Conservation (phyloP, 805 yeast genomes). For the Candida namnaoensis region DNA sequence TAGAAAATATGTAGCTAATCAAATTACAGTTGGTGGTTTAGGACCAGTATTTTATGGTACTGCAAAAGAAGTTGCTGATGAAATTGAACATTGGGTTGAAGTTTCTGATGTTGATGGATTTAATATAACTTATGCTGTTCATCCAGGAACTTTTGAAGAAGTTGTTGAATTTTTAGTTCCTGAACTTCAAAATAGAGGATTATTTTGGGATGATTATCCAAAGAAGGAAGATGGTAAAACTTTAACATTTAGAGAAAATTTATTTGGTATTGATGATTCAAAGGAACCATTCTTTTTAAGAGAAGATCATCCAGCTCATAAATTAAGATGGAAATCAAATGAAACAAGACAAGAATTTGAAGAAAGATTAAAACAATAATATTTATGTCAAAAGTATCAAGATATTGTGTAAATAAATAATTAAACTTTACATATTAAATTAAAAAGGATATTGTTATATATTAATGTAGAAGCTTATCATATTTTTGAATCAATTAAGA, state of each 20-base stretch:
- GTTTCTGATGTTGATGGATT: slow-evolving; percentile 34
- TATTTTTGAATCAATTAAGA: too few species aligned
- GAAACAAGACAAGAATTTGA: slow-evolving; percentile 18
- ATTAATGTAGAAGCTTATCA: too few species aligned
- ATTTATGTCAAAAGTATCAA: too few species aligned
- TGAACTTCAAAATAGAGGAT: slow-evolving; percentile 25
- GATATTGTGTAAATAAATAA: too few species aligned
- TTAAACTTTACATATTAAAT: too few species aligned
- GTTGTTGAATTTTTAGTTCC: slow-evolving; percentile 27
- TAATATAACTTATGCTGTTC: slow-evolving; percentile 29
- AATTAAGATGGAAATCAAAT: slow-evolving; percentile 10
- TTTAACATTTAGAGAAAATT: slow-evolving; percentile 6
- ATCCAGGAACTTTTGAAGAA: slow-evolving; percentile 31
- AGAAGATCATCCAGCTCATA: slow-evolving; percentile 5
- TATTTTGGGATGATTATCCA: slow-evolving; percentile 27
- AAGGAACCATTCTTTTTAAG: slow-evolving; percentile 1
- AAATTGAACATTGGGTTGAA: slow-evolving; percentile 30
- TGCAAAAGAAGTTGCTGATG: slow-evolving; percentile 29
- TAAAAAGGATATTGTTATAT: too few species aligned
- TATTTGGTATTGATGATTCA: slow-evolving; percentile 1
- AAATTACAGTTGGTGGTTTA: slow-evolving; percentile 16
- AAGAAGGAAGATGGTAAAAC: slow-evolving; percentile 18
- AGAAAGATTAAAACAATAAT: not conserved
- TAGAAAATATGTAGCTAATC: slow-evolving; percentile 15
- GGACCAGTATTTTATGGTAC: slow-evolving; percentile 24